Evolutionary conservation across 345 rosid species (phyloP), one percentile per base, ranked within the genome.

Genomic region (Salix brachista): DNA sequence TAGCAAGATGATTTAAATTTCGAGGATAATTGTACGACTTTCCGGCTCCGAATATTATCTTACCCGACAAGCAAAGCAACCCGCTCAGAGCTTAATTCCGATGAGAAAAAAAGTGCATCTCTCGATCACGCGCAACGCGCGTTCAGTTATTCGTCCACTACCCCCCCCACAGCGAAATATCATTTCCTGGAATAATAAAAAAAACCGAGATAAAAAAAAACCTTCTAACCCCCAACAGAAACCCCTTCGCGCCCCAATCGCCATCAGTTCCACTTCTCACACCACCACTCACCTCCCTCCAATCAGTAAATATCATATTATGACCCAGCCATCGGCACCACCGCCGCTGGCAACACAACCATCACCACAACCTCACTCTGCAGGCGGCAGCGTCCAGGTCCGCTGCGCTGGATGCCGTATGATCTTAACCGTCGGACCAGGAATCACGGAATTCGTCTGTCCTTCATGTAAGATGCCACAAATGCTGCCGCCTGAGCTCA

Each of bases 401-500:
- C 84, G 97, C 44, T 95, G 99, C 83, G 99, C 99, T 4, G 98
- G 99, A 4, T 95, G 99, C 85, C 88, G 94, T 25, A 84, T 84
- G 84, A 90, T 95, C 85, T 81, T 93, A 23, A 86, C 92, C 28
- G 99, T 93, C 21, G 86, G 77, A 2, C 87, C 87, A 8, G 97
- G 97, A 41, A 84, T 90, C 16, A 80, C 88, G 11, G 97, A 95
- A 84, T 91, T 95, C 86, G 88, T 87, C 14, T 95, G 97, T 74
- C 92, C 94, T n/a, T 84, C 90, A 67, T 95, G 99, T 76, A 87
- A 91, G 80, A 83, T 93, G 80, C 97, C 97, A 71, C 97, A 95
- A 83, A 95, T 90, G 99, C 88, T 95, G 25, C 99, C 97, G 41
- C 99, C 99, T 79, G 96, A 95, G 86, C 92, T 95, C 56, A 81